Percentiles rank a stretch among this genome's conserved stretches.
Evolutionary conservation across 768 basidiomycete genomes (phyloP).

Genomic region (Suillus subaureus): DNA sequence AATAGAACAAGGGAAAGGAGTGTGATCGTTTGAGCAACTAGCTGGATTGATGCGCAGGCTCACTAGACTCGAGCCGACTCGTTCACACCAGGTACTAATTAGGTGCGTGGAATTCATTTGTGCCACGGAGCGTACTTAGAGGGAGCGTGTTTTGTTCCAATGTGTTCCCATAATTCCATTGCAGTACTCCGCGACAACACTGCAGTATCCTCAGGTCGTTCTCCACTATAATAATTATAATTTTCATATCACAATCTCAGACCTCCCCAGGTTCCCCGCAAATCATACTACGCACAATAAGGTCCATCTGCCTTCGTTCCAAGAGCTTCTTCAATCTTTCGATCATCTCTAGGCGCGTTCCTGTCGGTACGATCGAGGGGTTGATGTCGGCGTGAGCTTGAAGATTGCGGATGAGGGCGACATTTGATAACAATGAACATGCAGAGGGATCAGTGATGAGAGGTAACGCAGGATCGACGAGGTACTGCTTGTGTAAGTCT

Average conservation of each 20-base stretch:
- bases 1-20: neutral
- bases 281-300: conserved; percentile 51
- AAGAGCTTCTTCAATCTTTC: conserved; percentile 49
- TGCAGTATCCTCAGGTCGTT: neutral
- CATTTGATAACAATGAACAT: conserved; percentile 44
- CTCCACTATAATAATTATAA: neutral
- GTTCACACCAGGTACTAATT: neutral
- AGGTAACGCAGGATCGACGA: conserved; percentile 48
- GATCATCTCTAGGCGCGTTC: conserved; percentile 51
- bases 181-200: neutral
- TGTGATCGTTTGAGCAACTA: neutral
- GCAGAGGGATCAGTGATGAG: conserved; percentile 46
- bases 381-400: conserved; percentile 55
- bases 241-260: neutral
- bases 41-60: neutral
- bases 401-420: conserved; percentile 59
- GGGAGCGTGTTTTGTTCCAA: no score
- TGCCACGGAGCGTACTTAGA: neutral
- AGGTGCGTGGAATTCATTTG: neutral
- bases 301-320: conserved; percentile 48
- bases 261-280: conserved; percentile 20
- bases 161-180: neutral
- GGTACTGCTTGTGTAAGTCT: conserved; percentile 54
- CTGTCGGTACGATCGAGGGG: conserved; percentile 43
- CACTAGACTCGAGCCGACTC: neutral